Conservation (phyloP, 257 asterid species). For the Penstemon barbatus region DNA sequence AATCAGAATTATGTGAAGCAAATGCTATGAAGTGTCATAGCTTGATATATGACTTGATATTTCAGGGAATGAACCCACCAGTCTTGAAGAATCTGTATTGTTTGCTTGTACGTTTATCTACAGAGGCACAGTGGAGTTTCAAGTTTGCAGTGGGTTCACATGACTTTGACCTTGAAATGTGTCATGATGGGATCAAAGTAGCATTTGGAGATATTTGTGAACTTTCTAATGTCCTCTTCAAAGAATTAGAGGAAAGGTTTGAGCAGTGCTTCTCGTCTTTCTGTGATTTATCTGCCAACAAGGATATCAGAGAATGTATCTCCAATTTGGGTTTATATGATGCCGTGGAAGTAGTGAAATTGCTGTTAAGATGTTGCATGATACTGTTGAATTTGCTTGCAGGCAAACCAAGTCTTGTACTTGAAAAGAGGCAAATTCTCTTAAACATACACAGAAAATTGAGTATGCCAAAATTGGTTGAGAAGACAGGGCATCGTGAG, state of each 20-base stretch:
- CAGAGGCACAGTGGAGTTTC: slow-evolving; percentile 33
- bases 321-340: slow-evolving; percentile 26
- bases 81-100: slow-evolving; percentile 54
- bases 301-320: slow-evolving; percentile 37
- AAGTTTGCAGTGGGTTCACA: slow-evolving; percentile 28
- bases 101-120: slow-evolving; percentile 50
- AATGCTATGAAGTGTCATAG: slow-evolving; percentile 5
- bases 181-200: slow-evolving; percentile 36
- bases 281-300: slow-evolving; percentile 27
- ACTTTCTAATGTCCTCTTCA: slow-evolving; percentile 52
- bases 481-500: slow-evolving; percentile 27
- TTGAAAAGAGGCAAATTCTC: slow-evolving; percentile 56
- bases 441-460: slow-evolving; percentile 46
- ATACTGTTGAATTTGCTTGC: slow-evolving; percentile 48
- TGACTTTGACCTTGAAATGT: slow-evolving; percentile 37
- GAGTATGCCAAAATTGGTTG: slow-evolving; percentile 34
- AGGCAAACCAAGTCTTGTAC: slow-evolving; percentile 32
- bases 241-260: slow-evolving; percentile 51
- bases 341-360: slow-evolving; percentile 45
- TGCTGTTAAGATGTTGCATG: slow-evolving; percentile 77
- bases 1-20: neutral
- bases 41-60: slow-evolving; percentile 19
- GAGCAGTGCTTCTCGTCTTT: slow-evolving; percentile 43
- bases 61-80: slow-evolving; percentile 57
- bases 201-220: slow-evolving; percentile 37